Base-by-base conservation (phyloP, 208 protist genomes). In the Crithidia mellificae region DNA sequence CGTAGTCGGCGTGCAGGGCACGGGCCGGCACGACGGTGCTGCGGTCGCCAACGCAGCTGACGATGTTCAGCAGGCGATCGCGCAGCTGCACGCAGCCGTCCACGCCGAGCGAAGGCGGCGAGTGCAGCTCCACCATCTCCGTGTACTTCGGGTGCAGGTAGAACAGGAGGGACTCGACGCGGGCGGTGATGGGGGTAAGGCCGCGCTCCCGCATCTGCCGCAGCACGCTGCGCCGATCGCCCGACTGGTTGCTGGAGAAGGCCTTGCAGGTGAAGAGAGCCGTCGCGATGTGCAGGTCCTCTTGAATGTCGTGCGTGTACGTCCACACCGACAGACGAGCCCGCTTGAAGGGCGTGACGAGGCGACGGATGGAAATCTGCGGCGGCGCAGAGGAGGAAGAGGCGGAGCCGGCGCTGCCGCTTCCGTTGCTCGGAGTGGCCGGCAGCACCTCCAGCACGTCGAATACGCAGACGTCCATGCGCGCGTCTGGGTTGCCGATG, bases 181-280 rank as follows among this genome's bases (percentile, higher is more conserved):
- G 69, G 11, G 80, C 66, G 19, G 44, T 63, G 32, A 88, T 75
- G 27, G 78, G 61, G 1, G 74, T 63, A 55, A 67, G 57, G 27
- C 72, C 71, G 29, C 70, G 61, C 32, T 58, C 53, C 12, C 46
- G 53, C 30, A 71, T 65, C n/a, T 75, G 59, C 17, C 43, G 47
- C 6, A 55, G 47, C 24, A 51, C 29, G 17, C 61, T 17, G n/a
- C 55, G 49, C 17, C 54, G 52, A 24, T 63, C 66, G 9, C 54
- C 32, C 24, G 58, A 49, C 14, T 58, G 53, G 47, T 53, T 59
- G 9, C 68, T 72, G 12, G 78, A 82, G n/a, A 91, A 79, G 2
- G 68, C 67, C 27, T 76, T 63, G 72, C 83, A 91, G 8, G 89
- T 91, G 64, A 88, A 78, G 57, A 94, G 74, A 9, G 85, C 84